These are phyloP conservation scores for Bryoerythrophyllum caledonicum DNA, from an alignment of 225 moss, liverwort and hornwort species.

Conservation along the genomic window DNA sequence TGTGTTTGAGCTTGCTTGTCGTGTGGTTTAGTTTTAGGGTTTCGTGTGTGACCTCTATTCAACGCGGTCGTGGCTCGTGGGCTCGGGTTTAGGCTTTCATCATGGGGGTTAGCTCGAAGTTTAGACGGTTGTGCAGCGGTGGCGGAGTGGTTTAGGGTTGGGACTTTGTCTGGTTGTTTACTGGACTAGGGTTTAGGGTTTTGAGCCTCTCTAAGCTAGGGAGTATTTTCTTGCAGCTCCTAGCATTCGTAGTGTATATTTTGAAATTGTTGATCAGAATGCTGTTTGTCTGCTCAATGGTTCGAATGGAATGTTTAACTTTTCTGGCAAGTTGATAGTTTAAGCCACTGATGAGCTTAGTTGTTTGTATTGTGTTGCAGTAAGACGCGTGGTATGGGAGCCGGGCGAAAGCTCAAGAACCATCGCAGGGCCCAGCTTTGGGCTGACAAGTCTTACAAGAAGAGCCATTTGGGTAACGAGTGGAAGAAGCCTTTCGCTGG, in stretches of 20 bases:
- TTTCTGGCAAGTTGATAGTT: neutral
- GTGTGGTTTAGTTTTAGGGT: no score
- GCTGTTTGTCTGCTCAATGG: neutral
- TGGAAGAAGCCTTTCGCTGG: constrained; percentile 99
- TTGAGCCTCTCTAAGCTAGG: neutral
- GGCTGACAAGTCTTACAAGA: constrained; percentile 98
- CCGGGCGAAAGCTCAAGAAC: constrained; percentile 96
- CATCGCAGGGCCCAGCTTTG: constrained; percentile 89
- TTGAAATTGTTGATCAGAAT: neutral
- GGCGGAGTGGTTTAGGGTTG: neutral
- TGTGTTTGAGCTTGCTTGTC: no score
- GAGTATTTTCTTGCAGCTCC: neutral
- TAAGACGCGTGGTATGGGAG: constrained; percentile 99
- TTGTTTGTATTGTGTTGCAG: constrained; percentile 27
- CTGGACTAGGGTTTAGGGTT: neutral
- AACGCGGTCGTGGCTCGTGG: no score
- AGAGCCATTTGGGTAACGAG: constrained; percentile 92
- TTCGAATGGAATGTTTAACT: no score
- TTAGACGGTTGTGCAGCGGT: no score
- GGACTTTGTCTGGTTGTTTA: neutral
- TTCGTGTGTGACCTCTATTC: no score
- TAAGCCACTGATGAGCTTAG: neutral
- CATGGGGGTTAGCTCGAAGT: neutral
- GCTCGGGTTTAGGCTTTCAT: no score
- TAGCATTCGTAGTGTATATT: neutral